Percentiles rank a stretch among this genome's conserved stretches.
phyloP scores from a whole-genome alignment of 352 stramenopile genomes.

The Elongisporangium senticosum region DNA sequence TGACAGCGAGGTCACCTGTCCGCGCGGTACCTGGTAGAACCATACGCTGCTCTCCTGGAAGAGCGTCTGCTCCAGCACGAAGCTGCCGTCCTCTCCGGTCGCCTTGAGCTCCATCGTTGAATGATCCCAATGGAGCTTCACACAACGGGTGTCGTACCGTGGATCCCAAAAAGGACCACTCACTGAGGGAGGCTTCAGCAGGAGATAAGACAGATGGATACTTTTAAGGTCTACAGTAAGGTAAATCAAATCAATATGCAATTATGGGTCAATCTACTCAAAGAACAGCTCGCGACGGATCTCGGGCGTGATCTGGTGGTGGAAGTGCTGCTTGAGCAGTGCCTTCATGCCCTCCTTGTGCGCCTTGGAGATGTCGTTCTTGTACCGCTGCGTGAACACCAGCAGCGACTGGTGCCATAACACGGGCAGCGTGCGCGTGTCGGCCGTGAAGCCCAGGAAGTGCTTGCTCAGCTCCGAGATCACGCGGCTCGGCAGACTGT shows the following conservation, averaged over 20 bases:
- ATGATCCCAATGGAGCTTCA: background rate
- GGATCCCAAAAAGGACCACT: background rate
- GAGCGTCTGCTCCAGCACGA: conserved; percentile 65
- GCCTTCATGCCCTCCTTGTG: conserved; percentile 94
- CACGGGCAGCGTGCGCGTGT: conserved; percentile 90
- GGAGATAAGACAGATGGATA: background rate
- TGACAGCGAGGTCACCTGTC: conserved; percentile 63
- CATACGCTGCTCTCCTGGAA: conserved; percentile 76
- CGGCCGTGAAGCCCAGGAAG: conserved; percentile 92
- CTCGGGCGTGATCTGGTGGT: conserved; percentile 98
- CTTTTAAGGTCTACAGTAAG: background rate
- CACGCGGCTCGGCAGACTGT: conserved; percentile 96
- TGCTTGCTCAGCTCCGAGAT: conserved; percentile 95
- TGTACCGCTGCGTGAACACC: conserved; percentile 98
- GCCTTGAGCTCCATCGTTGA: background rate
- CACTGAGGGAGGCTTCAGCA: background rate
- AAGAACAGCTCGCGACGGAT: conserved; percentile 96
- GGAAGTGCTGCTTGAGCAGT: conserved; percentile 86
- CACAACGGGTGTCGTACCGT: background rate
- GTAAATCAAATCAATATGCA: conserved; percentile 1
- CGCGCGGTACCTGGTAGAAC: conserved; percentile 78
- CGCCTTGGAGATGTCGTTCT: conserved; percentile 94
- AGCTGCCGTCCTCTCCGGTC: conserved; percentile 9
- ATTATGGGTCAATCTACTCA: conserved; percentile 28
- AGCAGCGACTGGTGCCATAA: conserved; percentile 99